A percentile compares a stretch with the other conserved stretches of the same genome.
Conservation (phyloP, 192 early-diverging fungal genomes). For the Globomyces pollinis-pini region DNA sequence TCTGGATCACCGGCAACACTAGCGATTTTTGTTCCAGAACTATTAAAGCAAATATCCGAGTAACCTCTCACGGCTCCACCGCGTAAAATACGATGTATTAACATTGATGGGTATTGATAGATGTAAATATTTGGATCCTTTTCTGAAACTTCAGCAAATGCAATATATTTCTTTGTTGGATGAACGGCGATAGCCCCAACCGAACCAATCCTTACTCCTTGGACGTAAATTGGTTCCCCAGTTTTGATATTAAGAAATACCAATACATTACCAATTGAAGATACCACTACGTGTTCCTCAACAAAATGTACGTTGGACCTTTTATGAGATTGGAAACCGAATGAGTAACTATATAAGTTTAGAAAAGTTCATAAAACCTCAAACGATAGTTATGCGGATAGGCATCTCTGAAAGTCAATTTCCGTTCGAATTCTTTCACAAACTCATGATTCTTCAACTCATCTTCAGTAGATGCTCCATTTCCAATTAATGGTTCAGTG, state of each 20-base stretch:
- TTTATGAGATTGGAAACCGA: conserved; percentile 50
- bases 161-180: conserved; percentile 40
- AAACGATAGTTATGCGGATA: too few relatives aligned
- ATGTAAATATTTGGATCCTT: conserved; percentile 46
- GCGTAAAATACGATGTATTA: conserved; percentile 34
- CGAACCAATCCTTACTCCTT: conserved; percentile 39
- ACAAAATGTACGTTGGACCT: conserved; percentile 46
- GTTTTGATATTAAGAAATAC: conserved; percentile 47
- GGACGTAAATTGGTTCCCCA: conserved; percentile 37
- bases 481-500: too few relatives aligned
- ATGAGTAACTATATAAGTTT: conserved; percentile 26
- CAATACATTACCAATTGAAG: conserved; percentile 48
- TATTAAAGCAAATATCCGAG: conserved; percentile 46
- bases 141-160: conserved; percentile 40
- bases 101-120: conserved; percentile 43
- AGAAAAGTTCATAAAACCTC: too few relatives aligned
- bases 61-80: conserved; percentile 39
- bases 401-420: too few relatives aligned
- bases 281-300: conserved; percentile 35
- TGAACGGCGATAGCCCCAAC: conserved; percentile 53
- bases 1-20: conserved; percentile 54
- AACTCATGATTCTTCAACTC: too few relatives aligned
- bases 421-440: too few relatives aligned
- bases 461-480: too few relatives aligned
- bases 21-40: conserved; percentile 42